Conservation (phyloP, 371 early-diverging fungal genomes). For the Mucor irregularis region DNA sequence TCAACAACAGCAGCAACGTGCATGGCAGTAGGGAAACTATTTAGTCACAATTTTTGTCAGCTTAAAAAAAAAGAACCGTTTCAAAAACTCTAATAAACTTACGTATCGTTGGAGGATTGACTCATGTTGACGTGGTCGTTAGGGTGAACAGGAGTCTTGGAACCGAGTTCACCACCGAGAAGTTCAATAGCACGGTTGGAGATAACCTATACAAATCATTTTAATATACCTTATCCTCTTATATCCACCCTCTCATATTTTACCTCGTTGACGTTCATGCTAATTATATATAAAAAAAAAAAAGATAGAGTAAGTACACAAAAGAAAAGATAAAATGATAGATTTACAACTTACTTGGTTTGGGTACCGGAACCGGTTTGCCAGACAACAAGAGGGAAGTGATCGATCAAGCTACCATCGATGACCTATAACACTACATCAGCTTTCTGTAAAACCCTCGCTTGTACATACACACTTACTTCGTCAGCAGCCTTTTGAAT, state of each 20-base stretch:
- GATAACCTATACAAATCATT: slow-evolving; percentile 54
- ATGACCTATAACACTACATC: slow-evolving; percentile 55
- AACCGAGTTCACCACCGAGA: slow-evolving; percentile 80
- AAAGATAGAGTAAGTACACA: neutral
- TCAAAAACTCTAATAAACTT: slow-evolving; percentile 14
- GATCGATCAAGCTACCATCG: slow-evolving; percentile 73
- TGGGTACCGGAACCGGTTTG: slow-evolving; percentile 93
- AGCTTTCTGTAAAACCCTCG: neutral
- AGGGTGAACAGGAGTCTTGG: slow-evolving; percentile 84
- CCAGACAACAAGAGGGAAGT: slow-evolving; percentile 89
- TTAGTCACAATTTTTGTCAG: neutral
- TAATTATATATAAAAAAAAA: slow-evolving; percentile 7
- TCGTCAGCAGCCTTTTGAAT: slow-evolving; percentile 80
- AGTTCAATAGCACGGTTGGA: slow-evolving; percentile 91
- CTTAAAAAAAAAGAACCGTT: no score
- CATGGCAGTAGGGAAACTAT: slow-evolving; percentile 90
- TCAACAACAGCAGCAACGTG: slow-evolving; percentile 83
- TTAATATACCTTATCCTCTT: neutral
- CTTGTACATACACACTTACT: slow-evolving; percentile 33
- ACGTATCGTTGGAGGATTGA: slow-evolving; percentile 89
- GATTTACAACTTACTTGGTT: slow-evolving; percentile 70
- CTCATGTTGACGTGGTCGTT: slow-evolving; percentile 92
- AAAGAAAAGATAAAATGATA: neutral
- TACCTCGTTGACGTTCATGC: slow-evolving; percentile 82
- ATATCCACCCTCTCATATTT: neutral